Evolutionary conservation across 352 stramenopile species (phyloP), one percentile per base, ranked within the genome.

Genomic region (Salisapilia sapeloensis): DNA sequence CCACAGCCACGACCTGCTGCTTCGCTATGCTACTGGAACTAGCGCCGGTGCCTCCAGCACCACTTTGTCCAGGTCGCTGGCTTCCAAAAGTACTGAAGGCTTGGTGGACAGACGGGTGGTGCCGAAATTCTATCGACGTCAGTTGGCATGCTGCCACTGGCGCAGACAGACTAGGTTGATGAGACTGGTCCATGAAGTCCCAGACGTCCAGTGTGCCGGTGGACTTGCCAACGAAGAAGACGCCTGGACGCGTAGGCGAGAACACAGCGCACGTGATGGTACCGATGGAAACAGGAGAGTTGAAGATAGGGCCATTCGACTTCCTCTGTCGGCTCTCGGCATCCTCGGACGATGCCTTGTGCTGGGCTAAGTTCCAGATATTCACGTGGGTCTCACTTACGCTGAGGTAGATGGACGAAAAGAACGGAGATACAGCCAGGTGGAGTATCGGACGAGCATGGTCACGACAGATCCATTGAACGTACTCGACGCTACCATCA

Each of bases 161-260:
- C 23, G 86, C 60, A 2, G 64, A 71, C 8, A 89, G 54, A 31
- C 64, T 90, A 6, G 74, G 71, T 11, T 67, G 72, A 31, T 95
- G 82, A 10, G 75, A 92, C 42, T 90, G 77, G 41, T 96, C 86
- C 36, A 91, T 70, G 30, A 96, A 92, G 42, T 96, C 86, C 86
- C 84, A 96, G 25, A 95, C 77, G 42, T 96, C 77, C 24, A 96
- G 56, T 38, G 81, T 75, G 1, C 86, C 86, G 42, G 96, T 84
- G 8, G 64, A 53, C 44, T 89, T 92, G 15, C 74, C 78, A 28
- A 95, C 50, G 44, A 91, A 90, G 29, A 96, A 44, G 13, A 93
- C 81, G 2, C 53, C 81, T 4, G 86, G 79, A 1, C 86, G 50
- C 16, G 80, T 92, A 13, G 82, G 79, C n/a, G 70, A 93, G 53